Evolutionary conservation across 495 filamentous ascomycete species (phyloP).

Genomic region (Penicillium argentinense): DNA sequence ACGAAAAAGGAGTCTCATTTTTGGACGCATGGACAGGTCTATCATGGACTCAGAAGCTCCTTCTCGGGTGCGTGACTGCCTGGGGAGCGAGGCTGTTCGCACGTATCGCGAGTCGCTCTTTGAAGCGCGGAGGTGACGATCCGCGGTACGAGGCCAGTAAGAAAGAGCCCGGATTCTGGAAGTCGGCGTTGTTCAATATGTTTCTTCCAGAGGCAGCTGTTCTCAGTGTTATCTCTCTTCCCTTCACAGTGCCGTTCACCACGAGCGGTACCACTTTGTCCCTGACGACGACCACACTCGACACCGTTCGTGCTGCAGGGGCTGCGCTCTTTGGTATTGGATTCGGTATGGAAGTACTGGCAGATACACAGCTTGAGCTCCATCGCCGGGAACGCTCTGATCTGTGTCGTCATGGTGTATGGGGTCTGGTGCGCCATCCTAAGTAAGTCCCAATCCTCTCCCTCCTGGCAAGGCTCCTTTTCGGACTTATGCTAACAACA

Average conservation of each 20-base stretch:
- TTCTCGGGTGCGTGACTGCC: conserved; percentile 51
- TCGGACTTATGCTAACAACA: conserved; percentile 2
- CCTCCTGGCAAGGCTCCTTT: neutral
- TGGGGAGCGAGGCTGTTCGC: conserved; percentile 57
- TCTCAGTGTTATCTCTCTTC: conserved; percentile 54
- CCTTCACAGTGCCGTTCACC: conserved; percentile 54
- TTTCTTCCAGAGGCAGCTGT: conserved; percentile 54
- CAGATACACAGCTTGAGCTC: conserved; percentile 51
- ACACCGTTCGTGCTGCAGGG: conserved; percentile 41
- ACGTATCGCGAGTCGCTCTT: conserved; percentile 43
- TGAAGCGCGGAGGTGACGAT: conserved; percentile 52
- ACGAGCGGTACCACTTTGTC: conserved; percentile 11
- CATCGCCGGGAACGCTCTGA: conserved; percentile 33
- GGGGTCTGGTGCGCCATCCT: conserved; percentile 60
- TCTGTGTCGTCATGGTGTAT: conserved; percentile 53
- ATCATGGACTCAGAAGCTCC: conserved; percentile 49
- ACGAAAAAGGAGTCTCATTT: conserved; percentile 38
- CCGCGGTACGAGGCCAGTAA: conserved; percentile 51
- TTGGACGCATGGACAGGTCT: conserved; percentile 41
- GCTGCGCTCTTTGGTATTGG: conserved; percentile 56
- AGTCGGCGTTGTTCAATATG: conserved; percentile 43
- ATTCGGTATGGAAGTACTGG: conserved; percentile 52
- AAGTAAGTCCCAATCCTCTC: conserved; percentile 44
- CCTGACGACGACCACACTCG: conserved; percentile 4
- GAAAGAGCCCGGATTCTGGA: conserved; percentile 54